Base-by-base conservation (phyloP, 2,329 filamentous ascomycete genomes). In the Aschersonia sp. region DNA sequence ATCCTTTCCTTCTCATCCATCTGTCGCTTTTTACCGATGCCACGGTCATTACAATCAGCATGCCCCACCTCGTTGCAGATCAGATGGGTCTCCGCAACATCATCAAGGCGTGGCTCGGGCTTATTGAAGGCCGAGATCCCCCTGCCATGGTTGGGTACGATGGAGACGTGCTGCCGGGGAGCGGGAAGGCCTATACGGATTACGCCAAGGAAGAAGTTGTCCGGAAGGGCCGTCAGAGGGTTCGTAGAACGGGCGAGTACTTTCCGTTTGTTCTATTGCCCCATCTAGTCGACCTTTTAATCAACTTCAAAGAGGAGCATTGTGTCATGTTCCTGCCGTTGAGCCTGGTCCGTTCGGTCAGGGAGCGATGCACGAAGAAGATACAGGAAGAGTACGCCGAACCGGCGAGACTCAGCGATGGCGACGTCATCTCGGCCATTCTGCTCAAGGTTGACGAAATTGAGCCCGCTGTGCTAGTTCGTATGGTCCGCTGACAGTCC, bases 341-440 rank as follows among this genome's bases (percentile, higher is more conserved):
- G 31, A 44, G 6, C 14, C 9, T 49, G 44, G 30, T 49, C 4
- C 22, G 30, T 11, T 30, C 44, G 6, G 29, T 49, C 30, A 40
- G 41, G n/a, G 41, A 49, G 1, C 39, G 45, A 30, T 43, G 12
- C 7, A 43, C 44, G 6, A 39, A 32, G 12, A 7, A 29, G 2
- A 39, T 49, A 22, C 22, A 37, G n/a, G 47, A 43, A 12, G 10
- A 44, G 30, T 35, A 49, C 30, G 29, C 5, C 40, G 47, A 49
- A 29, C 46, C 40, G 14, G 22, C 44, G 4, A 46, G 32, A n/a
- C 14, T 49, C 45, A 49, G 47, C 35, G 47, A 49, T 31, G 44
- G 44, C 39, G 51, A 53, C 41, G 45, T 50, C 10, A 30, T 53
- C 39, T 44, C 45, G 9, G 51, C 48, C 6, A 40, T 52, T 29